Conservation (phyloP, 352 stramenopile species). For the Thalassiosira allenii region DNA sequence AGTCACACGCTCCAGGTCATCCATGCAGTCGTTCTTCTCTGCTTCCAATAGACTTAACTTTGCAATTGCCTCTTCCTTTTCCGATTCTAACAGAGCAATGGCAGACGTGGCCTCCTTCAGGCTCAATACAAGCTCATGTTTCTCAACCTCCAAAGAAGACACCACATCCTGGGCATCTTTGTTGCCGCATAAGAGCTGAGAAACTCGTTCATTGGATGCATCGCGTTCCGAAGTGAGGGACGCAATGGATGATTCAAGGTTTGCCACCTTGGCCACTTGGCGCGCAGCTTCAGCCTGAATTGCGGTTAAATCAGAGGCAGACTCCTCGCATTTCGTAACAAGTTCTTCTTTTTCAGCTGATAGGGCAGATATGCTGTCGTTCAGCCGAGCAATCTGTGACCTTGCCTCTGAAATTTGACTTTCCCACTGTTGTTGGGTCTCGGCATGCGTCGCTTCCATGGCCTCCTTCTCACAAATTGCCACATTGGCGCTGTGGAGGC, state of each 20-base stretch:
- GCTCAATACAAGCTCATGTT: not conserved
- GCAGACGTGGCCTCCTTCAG: too few relatives aligned
- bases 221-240: slow-evolving; percentile 37
- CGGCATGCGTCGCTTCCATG: not conserved
- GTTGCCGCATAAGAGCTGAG: slow-evolving; percentile 24
- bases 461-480: not conserved
- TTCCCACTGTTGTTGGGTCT: not conserved
- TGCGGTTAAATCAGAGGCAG: not conserved
- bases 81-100: too few relatives aligned
- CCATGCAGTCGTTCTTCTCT: too few relatives aligned
- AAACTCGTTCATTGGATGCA: slow-evolving; percentile 15
- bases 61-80: too few relatives aligned
- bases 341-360: slow-evolving; percentile 8
- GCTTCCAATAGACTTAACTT: too few relatives aligned
- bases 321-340: not conserved
- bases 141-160: slow-evolving; percentile 13
- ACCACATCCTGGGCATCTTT: slow-evolving; percentile 2
- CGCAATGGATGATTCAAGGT: slow-evolving; percentile 8
- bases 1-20: too few relatives aligned
- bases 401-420: not conserved
- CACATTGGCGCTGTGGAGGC: slow-evolving; percentile 1
- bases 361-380: not conserved
- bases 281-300: not conserved
- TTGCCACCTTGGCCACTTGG: not conserved
- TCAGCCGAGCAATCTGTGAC: not conserved